phyloP scores from a whole-genome alignment of 495 filamentous ascomycete species.

The Talaromyces stipitatus region DNA sequence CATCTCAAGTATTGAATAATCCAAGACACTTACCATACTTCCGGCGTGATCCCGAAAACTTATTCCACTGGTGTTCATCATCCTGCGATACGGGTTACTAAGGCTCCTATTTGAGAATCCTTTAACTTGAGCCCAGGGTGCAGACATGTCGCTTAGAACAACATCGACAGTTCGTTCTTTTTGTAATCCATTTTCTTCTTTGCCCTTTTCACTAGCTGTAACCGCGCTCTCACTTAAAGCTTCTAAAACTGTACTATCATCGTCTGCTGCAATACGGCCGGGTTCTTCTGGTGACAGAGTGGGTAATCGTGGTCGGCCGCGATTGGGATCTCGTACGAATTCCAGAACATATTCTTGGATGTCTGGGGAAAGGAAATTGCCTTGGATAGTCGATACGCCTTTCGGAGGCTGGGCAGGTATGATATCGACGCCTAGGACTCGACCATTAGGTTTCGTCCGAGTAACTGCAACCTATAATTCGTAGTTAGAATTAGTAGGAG shows the following conservation, averaged over 20 bases:
- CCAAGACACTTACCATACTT: slow-evolving; percentile 71
- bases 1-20: background rate
- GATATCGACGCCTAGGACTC: slow-evolving; percentile 84
- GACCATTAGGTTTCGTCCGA: slow-evolving; percentile 64
- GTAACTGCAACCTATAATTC: slow-evolving; percentile 65
- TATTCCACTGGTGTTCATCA: slow-evolving; percentile 97
- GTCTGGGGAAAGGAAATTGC: slow-evolving; percentile 68
- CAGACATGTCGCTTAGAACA: slow-evolving; percentile 97
- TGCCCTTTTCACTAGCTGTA: background rate
- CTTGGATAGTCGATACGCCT: slow-evolving; percentile 88
- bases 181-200: slow-evolving; percentile 8
- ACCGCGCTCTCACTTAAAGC: background rate
- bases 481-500: background rate
- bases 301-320: slow-evolving; percentile 41
- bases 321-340: slow-evolving; percentile 60
- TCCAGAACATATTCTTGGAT: slow-evolving; percentile 68
- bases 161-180: slow-evolving; percentile 69
- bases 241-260: slow-evolving; percentile 3
- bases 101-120: slow-evolving; percentile 77
- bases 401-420: slow-evolving; percentile 84
- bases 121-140: slow-evolving; percentile 76
- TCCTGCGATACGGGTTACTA: slow-evolving; percentile 89
- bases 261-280: slow-evolving; percentile 9
- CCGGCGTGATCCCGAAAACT: slow-evolving; percentile 80
- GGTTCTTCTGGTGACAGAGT: slow-evolving; percentile 4